Base-by-base conservation (phyloP, 345 rosid species). In the Trapa bicornis region DNA sequence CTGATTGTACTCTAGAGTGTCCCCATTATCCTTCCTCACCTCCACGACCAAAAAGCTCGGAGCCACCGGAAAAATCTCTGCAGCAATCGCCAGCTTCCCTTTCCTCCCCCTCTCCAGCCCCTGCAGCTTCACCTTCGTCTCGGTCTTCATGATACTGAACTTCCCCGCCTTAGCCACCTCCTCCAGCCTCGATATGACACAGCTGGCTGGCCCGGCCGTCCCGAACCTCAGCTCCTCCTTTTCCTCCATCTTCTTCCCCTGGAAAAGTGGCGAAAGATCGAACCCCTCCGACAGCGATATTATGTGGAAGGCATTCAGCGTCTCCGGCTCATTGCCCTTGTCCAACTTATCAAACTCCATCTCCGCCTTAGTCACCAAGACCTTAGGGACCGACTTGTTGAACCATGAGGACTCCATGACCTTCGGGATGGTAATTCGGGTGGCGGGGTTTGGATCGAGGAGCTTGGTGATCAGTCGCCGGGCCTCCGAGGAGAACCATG, bases 251-350 rank as follows among this genome's bases (percentile, higher is more conserved):
- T 83, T 92, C 77, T 84, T 87, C 88, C 84, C 96, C 71, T 90
- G 94, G 36, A 93, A 93, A 63, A 93, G 66, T 0, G 96, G 96
- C 15, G 97, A 93, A 53, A 93, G 72, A 77, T 93, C 94, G 35
- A 93, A 93, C 47, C 98, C 98, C 64, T 90, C 86, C 0, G 98
- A 90, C 14, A 93, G 68, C 2, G 94, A 90, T 12, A 93, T 93
- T 2, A 93, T 90, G 70, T 93, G 96, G 68, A 93, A 93, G 0
- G 97, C 98, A 70, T 93, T 93, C 13, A 90, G 57, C 0, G 90
- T 93, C 67, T 83, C 96, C 0, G 87, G 82, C 37, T 84, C 77
- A 60, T 73, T 82, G 0, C 77, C 45, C 74, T 81, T 81, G 58
- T 60, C 67, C 29, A 75, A 81, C 37, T 78, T 43, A 42, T 74